These are phyloP conservation scores for Plasmodium vinckei DNA, from an alignment of 169 alveolate species.

Conservation along the genomic window DNA sequence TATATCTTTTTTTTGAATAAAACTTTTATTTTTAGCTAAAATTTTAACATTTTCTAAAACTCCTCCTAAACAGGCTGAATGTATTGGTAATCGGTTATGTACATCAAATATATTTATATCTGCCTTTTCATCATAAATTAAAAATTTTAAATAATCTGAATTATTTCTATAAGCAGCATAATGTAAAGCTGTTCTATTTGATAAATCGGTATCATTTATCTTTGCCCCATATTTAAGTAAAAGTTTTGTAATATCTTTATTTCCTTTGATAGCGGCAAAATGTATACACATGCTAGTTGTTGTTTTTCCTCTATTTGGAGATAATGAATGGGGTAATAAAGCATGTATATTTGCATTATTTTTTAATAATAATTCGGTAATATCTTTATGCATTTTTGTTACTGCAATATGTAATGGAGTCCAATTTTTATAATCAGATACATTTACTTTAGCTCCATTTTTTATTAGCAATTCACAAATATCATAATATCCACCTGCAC, in stretches of 20 bases:
- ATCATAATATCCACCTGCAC: conserved; percentile 87
- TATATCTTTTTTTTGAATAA: conserved; percentile 81
- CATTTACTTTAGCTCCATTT: conserved; percentile 84
- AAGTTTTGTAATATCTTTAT: conserved; percentile 82
- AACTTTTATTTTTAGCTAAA: conserved; percentile 83
- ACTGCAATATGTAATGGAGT: conserved; percentile 90
- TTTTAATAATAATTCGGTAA: conserved; percentile 82
- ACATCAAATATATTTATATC: conserved; percentile 85
- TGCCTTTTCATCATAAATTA: conserved; percentile 86
- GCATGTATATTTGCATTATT: conserved; percentile 84
- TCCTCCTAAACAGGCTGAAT: conserved; percentile 91
- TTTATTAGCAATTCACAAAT: conserved; percentile 82
- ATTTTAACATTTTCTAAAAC: conserved; percentile 85
- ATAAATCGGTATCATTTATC: conserved; percentile 85
- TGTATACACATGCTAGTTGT: conserved; percentile 87
- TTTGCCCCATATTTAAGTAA: conserved; percentile 84
- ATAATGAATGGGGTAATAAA: conserved; percentile 88
- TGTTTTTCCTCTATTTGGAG: conserved; percentile 88
- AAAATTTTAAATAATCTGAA: conserved; percentile 82
- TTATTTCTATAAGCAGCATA: conserved; percentile 87
- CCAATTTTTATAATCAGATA: conserved; percentile 89
- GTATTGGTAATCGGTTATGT: conserved; percentile 91
- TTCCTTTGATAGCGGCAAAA: conserved; percentile 91
- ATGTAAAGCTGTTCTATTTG: conserved; percentile 88
- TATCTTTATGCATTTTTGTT: conserved; percentile 87